Conservation (phyloP, 2,329 filamentous ascomycete species). For the Aschersonia sp. region DNA sequence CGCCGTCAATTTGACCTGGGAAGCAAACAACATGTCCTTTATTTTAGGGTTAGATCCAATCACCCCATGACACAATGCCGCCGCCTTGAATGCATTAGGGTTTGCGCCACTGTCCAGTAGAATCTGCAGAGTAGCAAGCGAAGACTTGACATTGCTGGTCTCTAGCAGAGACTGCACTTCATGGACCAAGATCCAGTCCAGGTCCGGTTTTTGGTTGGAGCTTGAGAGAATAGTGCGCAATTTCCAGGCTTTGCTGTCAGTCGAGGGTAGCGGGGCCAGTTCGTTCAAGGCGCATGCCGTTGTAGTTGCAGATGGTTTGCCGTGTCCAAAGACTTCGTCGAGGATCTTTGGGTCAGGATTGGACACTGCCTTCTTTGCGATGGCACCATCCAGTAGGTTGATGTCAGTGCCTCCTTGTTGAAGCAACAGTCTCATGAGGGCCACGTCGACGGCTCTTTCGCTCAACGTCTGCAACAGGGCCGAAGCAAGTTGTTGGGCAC, state of each 20-base stretch:
- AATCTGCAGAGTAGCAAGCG: conserved; percentile 27
- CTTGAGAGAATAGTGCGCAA: conserved; percentile 30
- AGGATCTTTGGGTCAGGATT: conserved; percentile 33
- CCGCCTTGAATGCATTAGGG: conserved; percentile 36
- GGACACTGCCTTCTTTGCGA: conserved; percentile 24
- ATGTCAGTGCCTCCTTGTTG: conserved; percentile 37
- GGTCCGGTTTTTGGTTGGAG: conserved; percentile 24
- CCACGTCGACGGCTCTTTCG: conserved; percentile 32
- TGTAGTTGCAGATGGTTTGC: conserved; percentile 27
- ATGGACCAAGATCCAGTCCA: conserved; percentile 30
- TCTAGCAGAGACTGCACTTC: conserved; percentile 32
- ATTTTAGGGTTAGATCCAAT: conserved; percentile 28
- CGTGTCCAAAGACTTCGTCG: conserved; percentile 29
- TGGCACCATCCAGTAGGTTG: conserved; percentile 30
- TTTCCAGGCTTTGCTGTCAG: conserved; percentile 32
- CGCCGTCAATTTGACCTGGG: conserved; percentile 19
- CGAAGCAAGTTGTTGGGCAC: conserved; percentile 24
- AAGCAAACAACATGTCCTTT: conserved; percentile 32
- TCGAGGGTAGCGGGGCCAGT: conserved; percentile 27
- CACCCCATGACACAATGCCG: conserved; percentile 35
- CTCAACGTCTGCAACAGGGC: conserved; percentile 28
- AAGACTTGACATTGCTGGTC: conserved; percentile 19
- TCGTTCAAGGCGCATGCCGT: conserved; percentile 27
- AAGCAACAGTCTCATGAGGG: conserved; percentile 32
- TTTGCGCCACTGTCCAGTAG: conserved; percentile 38